These are phyloP conservation scores for Sugiyamaella valdiviana DNA, from an alignment of 805 yeast genomes.

Conservation along the genomic window DNA sequence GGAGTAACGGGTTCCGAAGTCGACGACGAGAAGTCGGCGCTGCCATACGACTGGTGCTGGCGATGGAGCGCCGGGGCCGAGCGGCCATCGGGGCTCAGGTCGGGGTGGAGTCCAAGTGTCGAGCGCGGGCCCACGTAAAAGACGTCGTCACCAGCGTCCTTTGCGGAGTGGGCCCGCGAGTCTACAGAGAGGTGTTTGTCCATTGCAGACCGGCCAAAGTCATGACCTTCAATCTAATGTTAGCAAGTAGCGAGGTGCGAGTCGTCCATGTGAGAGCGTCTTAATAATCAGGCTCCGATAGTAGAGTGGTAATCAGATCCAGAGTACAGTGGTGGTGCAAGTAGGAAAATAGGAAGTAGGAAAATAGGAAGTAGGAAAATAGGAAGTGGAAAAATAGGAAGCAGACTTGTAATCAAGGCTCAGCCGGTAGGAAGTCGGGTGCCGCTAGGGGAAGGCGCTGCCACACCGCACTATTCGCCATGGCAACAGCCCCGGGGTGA, in stretches of 20 bases:
- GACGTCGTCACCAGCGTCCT: conserved; percentile 1
- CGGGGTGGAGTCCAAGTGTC: neutral
- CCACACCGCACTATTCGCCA: too few relatives aligned
- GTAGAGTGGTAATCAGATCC: neutral
- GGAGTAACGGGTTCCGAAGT: conserved; percentile 13
- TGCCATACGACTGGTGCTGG: conserved; percentile 9
- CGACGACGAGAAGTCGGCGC: conserved; percentile 10
- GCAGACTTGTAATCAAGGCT: too few relatives aligned
- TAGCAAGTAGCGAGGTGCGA: neutral
- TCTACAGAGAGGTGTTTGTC: conserved; percentile 3
- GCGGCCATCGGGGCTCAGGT: neutral
- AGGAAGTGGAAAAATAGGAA: neutral
- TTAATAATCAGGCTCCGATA: too few relatives aligned
- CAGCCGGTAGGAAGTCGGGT: too few relatives aligned
- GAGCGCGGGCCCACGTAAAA: neutral
- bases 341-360: neutral
- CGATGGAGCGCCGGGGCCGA: conserved; percentile 1
- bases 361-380: neutral
- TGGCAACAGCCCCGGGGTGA: neutral
- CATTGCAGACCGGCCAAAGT: conserved; percentile 5
- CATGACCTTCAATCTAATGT: conserved; percentile 8
- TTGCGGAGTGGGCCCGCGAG: conserved; percentile 1
- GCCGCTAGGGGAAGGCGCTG: too few relatives aligned
- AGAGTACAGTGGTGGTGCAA: neutral
- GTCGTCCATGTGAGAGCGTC: too few relatives aligned